Conservation (phyloP, 163 green algal genomes). For the Scenedesmus sp. region DNA sequence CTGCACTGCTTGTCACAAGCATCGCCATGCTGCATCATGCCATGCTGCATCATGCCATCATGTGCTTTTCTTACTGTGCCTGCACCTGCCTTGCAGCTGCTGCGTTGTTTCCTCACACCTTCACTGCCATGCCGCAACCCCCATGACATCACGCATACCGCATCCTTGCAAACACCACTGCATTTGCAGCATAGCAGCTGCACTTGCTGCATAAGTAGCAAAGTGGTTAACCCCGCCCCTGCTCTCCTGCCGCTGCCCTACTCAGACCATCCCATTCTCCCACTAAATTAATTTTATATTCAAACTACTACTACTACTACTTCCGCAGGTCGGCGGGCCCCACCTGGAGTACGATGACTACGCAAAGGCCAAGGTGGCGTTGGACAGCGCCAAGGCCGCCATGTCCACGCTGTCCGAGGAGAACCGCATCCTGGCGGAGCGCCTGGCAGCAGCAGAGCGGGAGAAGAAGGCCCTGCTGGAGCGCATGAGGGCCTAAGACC, state of each 20-base stretch:
- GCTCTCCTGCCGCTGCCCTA: not conserved
- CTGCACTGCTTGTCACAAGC: not conserved
- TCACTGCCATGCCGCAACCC: not conserved
- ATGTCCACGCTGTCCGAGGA: slow-evolving; percentile 48
- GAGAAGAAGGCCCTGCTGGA: slow-evolving; percentile 42
- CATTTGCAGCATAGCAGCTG: not conserved
- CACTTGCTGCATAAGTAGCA: not conserved
- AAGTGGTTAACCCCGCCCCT: not conserved
- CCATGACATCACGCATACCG: not conserved
- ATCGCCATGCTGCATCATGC: not conserved
- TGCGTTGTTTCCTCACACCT: not conserved
- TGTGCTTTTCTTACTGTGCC: not conserved
- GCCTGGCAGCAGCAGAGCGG: slow-evolving; percentile 30
- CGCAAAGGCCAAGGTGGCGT: slow-evolving; percentile 36
- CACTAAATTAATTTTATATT: not conserved
- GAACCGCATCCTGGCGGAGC: slow-evolving; percentile 32
- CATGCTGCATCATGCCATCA: not conserved
- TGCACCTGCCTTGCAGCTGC: not conserved
- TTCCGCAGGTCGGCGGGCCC: not conserved
- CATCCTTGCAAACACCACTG: not conserved
- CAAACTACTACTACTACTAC: not conserved
- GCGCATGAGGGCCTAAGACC: not conserved
- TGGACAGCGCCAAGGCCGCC: slow-evolving; percentile 42
- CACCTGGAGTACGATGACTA: slow-evolving; percentile 51
- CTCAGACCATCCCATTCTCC: not conserved